Evolutionary conservation across 768 basidiomycete genomes (phyloP), one percentile per base, ranked within the genome.

Genomic region (Thelephora ganbajun): DNA sequence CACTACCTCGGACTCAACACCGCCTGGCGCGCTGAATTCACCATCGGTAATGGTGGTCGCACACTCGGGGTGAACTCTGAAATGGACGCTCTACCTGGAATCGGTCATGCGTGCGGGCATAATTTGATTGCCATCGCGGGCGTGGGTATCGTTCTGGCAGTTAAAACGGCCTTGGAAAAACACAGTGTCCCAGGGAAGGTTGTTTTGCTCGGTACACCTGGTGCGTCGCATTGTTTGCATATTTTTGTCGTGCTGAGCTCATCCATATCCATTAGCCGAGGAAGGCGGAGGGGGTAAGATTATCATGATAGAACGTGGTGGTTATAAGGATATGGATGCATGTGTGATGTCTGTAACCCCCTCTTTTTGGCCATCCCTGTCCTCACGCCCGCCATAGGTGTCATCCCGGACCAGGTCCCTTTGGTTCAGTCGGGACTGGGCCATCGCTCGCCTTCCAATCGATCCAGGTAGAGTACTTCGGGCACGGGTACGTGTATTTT

Each of bases 71-170:
- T 89, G 52, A 88, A 90, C 61, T 78, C 84, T 13, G 87, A 88
- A 63, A 85, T 84, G 82, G 66, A 73, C 36, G 73, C 74, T 5
- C 62, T 76, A 18, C 73, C 72, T n/a, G 60, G 67, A 34, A 67
- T 76, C 45, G 74, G 74, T 3, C 74, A 77, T 59, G 83, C 75
- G 0, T 89, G 86, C 57, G 86, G 86, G 0, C 86, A 90, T 62
- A 88, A 89, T 61, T 69, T 90, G 52, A 88, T 88, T 54, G 86
- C 86, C 42, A 73, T 80, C 55, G 76, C 77, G 52, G 86, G 85
- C 35, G 76, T 84, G 33, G 87, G 80, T 34, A 67, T 80, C 39
- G 84, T 85, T 26, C 61, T 90, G 47, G 82, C 82, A 33, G 70
- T 88, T 46, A 81, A 80, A 59, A 70, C 76, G 45, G 84, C 80